A percentile compares a stretch with the other conserved stretches of the same genome.
Conservation (phyloP, 2,329 filamentous ascomycete genomes). For the Lachnellula suecica region DNA sequence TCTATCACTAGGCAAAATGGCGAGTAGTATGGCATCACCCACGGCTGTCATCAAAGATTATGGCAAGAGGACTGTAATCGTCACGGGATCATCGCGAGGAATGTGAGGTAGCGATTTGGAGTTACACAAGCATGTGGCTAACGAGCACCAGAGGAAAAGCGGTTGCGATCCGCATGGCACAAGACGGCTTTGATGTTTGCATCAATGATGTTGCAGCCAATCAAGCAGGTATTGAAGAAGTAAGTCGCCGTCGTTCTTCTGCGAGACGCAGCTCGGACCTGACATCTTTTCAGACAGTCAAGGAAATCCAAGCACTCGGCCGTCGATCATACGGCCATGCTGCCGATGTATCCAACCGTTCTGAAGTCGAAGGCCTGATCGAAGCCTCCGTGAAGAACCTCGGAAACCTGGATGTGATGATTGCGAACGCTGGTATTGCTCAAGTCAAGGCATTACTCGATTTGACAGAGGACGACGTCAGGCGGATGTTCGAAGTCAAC, state of each 20-base stretch:
- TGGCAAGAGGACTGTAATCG: slow-evolving; percentile 36
- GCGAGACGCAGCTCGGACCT: neutral
- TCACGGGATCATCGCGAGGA: slow-evolving; percentile 40
- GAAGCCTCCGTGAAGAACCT: slow-evolving; percentile 25
- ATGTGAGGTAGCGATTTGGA: slow-evolving; percentile 32
- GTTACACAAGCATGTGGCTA: slow-evolving; percentile 19
- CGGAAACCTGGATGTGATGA: slow-evolving; percentile 30
- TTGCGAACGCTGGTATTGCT: slow-evolving; percentile 32
- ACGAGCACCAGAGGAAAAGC: slow-evolving; percentile 50
- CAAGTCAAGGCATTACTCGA: slow-evolving; percentile 30
- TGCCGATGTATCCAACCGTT: slow-evolving; percentile 53
- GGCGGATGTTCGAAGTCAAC: slow-evolving; percentile 61
- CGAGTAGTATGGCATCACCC: slow-evolving; percentile 2
- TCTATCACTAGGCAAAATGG: too few species aligned
- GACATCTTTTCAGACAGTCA: slow-evolving; percentile 35
- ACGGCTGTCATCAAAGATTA: slow-evolving; percentile 30
- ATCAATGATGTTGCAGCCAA: slow-evolving; percentile 62
- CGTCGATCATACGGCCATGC: slow-evolving; percentile 52
- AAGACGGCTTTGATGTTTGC: slow-evolving; percentile 65
- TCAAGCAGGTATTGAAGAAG: slow-evolving; percentile 48
- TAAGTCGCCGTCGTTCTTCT: slow-evolving; percentile 26
- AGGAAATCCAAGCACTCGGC: slow-evolving; percentile 51
- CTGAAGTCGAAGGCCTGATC: slow-evolving; percentile 30
- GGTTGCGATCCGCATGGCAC: slow-evolving; percentile 61
- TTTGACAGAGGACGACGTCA: slow-evolving; percentile 31